Percentiles rank a stretch among this genome's conserved stretches.
These are phyloP conservation scores for Hura crepitans DNA, from an alignment of 441 rosid species.

Conservation along the genomic window DNA sequence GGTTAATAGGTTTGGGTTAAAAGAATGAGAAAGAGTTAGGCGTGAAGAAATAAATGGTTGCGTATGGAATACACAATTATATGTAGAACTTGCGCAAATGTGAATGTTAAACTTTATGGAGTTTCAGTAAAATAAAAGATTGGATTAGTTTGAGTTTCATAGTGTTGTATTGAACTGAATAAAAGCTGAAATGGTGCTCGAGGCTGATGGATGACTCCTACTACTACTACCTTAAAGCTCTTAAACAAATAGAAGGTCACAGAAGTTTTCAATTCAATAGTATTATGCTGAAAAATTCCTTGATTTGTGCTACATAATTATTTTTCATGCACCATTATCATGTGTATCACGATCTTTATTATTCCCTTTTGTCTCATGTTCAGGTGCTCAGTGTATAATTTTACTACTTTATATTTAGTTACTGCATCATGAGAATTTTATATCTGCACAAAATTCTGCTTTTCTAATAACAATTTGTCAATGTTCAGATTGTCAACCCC, in stretches of 20 bases:
- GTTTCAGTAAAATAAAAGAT: not conserved
- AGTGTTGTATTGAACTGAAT: conserved; percentile 1
- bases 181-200: not conserved
- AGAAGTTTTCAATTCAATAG: not conserved
- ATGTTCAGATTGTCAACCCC: conserved; percentile 75
- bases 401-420: not conserved
- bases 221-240: not conserved
- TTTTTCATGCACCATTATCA: not conserved
- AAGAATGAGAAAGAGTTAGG: not conserved
- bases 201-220: not conserved
- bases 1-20: not conserved
- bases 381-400: not conserved
- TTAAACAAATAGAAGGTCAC: not conserved
- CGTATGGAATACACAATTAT: not conserved
- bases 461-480: conserved; percentile 17
- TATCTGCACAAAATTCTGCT: conserved; percentile 5
- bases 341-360: not conserved
- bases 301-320: not conserved
- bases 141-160: not conserved
- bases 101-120: not conserved
- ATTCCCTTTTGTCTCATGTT: not conserved
- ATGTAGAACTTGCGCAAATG: not conserved
- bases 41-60: not conserved
- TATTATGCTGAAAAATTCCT: not conserved
- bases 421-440: not conserved